phyloP scores from a whole-genome alignment of 768 basidiomycete species.

The Agaricus subrufescens region DNA sequence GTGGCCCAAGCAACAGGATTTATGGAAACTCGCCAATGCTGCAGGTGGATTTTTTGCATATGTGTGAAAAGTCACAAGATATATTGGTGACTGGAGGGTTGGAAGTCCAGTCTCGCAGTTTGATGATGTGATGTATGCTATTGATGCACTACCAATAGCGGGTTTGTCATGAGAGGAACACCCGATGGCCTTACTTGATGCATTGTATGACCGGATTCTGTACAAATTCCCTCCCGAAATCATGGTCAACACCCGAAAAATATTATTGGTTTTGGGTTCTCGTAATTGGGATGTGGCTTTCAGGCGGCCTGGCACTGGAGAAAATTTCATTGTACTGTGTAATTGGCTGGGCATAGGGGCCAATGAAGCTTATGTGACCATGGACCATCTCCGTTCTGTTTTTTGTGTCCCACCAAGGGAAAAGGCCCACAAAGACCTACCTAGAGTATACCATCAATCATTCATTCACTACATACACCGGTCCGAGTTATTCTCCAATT shows the following conservation, averaged over 20 bases:
- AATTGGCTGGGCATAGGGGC: not conserved
- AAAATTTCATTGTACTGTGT: no score
- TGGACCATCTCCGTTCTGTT: no score
- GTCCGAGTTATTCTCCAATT: no score
- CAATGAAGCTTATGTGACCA: no score
- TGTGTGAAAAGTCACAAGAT: not conserved
- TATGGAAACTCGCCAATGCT: slow-evolving; percentile 13
- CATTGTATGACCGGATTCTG: slow-evolving; percentile 5
- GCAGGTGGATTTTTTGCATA: not conserved
- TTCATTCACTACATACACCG: no score
- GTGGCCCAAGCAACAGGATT: slow-evolving; percentile 15
- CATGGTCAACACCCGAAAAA: not conserved
- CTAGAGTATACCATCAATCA: no score
- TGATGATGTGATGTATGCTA: not conserved
- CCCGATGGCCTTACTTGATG: slow-evolving; percentile 8
- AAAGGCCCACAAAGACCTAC: no score
- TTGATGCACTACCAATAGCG: not conserved
- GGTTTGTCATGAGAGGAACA: not conserved
- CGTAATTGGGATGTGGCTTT: no score
- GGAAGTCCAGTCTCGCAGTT: not conserved
- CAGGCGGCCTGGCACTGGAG: no score
- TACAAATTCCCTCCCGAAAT: not conserved
- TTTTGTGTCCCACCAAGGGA: no score
- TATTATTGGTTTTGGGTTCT: not conserved
- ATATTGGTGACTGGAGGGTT: not conserved